Base-by-base conservation (phyloP, 768 basidiomycete species). In the Tulasnella sp. region DNA sequence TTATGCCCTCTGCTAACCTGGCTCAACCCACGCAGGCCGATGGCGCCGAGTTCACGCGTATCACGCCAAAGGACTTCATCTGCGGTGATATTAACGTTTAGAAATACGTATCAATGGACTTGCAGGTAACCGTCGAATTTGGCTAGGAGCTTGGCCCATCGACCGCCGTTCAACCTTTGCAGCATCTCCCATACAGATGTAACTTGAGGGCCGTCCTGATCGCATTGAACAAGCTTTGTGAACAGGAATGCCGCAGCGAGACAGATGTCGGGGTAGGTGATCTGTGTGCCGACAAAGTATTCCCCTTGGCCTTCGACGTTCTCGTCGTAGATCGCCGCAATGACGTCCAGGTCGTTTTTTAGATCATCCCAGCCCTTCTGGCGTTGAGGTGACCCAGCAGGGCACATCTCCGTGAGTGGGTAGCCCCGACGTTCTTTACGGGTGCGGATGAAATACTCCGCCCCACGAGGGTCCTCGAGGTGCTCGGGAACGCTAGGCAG, bases 221-320 rank as follows among this genome's bases (percentile, higher is more conserved):
- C 50, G 56, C 82, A 79, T n/a, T 81, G 75, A 3, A 82, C 77
- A 65, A 86, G 78, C 65, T 85, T 79, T 39, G 86, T 80, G 83
- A 83, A 87, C 43, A 86, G 75, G 39, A 86, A 68, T 15, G 83
- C 75, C 0, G 84, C 77, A 62, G 82, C 84, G 19, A 87, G 68
- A 4, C 82, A 79, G 64, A 86, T 86, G 62, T 86, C 84, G 1
- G 82, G 82, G 62, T 85, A 84, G 8, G 77, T 78, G 49, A 85
- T 72, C 17, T 83, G 79, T 34, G 73, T 70, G 3, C 84, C 84
- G 74, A 79, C 80, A 14, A 49, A 32, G 40, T 49, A 58, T 17
- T 49, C 39, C n/a, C 57, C 57, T 15, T 40, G 34, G 4, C 57
- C 48, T 40, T 58, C 57, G 4, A 36, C 32, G 23, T 58, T 50